Evolutionary conservation across 225 moss, liverwort and hornwort species (phyloP), one percentile per base, ranked within the genome.

Genomic region (Lunularia cruciata): DNA sequence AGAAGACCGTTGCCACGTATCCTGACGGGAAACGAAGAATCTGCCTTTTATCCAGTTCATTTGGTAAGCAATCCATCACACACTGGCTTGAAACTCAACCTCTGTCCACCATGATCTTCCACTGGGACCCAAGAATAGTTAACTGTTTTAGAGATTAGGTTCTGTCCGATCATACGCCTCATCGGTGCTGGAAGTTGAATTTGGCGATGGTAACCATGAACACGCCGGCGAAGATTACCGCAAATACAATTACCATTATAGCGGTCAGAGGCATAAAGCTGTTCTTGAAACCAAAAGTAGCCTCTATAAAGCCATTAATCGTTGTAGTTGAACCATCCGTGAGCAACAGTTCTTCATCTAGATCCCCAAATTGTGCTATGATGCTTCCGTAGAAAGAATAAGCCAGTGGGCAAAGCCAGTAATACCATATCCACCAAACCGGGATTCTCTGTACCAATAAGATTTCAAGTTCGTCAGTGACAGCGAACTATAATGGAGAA

Each of bases 341-440:
- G 0, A 0, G 3, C 61, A 80, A 26, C 3, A n/a, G 7, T 0
- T 53, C 42, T 1, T 45, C 57, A 12, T 69, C 30, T 43, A 65
- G 19, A 53, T 73, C 34, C 0, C 88, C 88, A 7, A 83, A 88
- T 55, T 90, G 88, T 11, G 88, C 80, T 0, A 78, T 70, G 43
- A 88, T 78, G 46, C 81, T 65, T 2, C 78, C 86, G 9, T 88
- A 86, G 0, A 90, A 71, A 13, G 81, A 82, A 79, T 88, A 88
- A 0, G 90, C 90, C 80, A 88, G 57, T 14, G 90, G 90, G 60
- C 83, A 84, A 33, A 77, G 71, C 90, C 90, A 88, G 57, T 90
- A 90, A 75, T 90, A 92, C 92, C 92, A 92, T 35, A 84, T 83
- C 90, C 89, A 92, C 90, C 90, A 90, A 0, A 76, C 75, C 30